phyloP scores from a whole-genome alignment of 2,329 filamentous ascomycete species.

The Colletotrichum filicis region DNA sequence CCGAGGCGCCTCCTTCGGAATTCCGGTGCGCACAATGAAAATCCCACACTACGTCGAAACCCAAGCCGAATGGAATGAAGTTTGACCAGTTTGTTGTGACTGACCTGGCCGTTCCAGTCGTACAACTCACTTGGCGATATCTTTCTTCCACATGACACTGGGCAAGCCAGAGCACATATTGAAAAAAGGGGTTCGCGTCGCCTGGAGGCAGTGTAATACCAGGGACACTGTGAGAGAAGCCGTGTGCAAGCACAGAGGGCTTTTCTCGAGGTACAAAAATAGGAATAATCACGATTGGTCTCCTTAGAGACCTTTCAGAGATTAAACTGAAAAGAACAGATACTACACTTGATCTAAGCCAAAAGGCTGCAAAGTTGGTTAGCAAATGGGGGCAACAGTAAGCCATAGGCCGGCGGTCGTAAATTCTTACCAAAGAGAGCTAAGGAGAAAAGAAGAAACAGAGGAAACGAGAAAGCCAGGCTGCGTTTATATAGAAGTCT shows the following conservation, averaged over 20 bases:
- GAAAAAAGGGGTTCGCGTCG: constrained; percentile 76
- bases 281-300: constrained; percentile 82
- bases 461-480: too few species aligned
- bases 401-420: too few species aligned
- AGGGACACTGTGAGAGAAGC: constrained; percentile 74
- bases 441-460: constrained; percentile 64
- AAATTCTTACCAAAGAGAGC: too few species aligned
- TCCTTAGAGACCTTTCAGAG: constrained; percentile 84
- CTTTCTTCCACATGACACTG: constrained; percentile 69
- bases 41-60: too few species aligned
- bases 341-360: constrained; percentile 95
- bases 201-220: constrained; percentile 80
- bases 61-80: too few species aligned
- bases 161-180: constrained; percentile 65
- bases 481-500: constrained; percentile 43
- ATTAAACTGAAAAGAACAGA: constrained; percentile 98
- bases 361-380: too few species aligned
- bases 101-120: too few species aligned
- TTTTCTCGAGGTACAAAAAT: constrained; percentile 73
- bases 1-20: background rate
- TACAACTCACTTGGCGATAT: too few species aligned
- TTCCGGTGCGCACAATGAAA: too few species aligned
- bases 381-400: too few species aligned
- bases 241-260: constrained; percentile 80
- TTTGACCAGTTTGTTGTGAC: too few species aligned